Conservation (phyloP, 768 basidiomycete genomes). For the Mrakia blollopis region DNA sequence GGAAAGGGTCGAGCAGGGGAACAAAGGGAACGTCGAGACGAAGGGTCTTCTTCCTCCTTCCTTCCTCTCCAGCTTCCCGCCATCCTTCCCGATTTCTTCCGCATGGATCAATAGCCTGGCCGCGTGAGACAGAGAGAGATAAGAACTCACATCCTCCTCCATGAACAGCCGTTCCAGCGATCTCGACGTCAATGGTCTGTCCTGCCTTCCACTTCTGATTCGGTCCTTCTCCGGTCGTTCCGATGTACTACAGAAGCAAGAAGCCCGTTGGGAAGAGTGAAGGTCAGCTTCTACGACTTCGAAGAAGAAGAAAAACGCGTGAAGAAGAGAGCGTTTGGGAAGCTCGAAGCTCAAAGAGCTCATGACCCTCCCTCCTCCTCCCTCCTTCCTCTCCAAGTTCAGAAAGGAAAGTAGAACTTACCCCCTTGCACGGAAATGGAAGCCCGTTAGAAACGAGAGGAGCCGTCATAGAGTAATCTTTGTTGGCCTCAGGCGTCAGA, state of each 20-base stretch:
- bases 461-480: constrained; percentile 44
- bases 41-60: neutral
- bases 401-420: no score
- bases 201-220: constrained; percentile 41
- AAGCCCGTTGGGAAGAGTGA: no score
- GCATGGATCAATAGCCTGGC: neutral
- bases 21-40: constrained; percentile 8
- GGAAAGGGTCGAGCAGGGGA: neutral
- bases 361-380: no score
- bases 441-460: constrained; percentile 42
- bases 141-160: constrained; percentile 41
- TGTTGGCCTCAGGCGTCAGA: constrained; percentile 36
- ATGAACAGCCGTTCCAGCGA: constrained; percentile 44
- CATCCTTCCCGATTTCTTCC: neutral
- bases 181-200: constrained; percentile 37
- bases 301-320: no score
- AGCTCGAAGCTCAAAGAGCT: no score
- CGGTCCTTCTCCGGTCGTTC: constrained; percentile 36
- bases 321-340: no score
- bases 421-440: constrained; percentile 44
- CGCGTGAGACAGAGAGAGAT: neutral
- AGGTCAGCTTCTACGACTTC: no score
- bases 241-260: constrained; percentile 31
- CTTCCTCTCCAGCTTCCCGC: neutral
- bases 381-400: no score